A percentile compares a stretch with the other conserved stretches of the same genome.
phyloP scores from a whole-genome alignment of 768 basidiomycete genomes.

The Pluteus cervinus region DNA sequence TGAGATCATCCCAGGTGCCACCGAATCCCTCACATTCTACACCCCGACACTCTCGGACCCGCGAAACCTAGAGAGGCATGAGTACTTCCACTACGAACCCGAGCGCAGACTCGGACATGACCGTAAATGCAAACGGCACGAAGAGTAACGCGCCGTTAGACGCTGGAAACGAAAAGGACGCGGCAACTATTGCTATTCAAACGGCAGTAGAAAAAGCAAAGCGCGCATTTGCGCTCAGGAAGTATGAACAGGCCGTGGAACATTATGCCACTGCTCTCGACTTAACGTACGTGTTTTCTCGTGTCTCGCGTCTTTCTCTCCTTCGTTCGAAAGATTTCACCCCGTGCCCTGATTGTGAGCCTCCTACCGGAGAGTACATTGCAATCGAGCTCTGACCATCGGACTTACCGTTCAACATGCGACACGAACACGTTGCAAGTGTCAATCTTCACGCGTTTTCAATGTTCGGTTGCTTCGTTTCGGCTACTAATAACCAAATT shows the following conservation, averaged over 20 bases:
- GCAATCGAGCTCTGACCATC: no score
- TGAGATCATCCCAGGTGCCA: not conserved
- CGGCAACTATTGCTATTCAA: conserved; percentile 36
- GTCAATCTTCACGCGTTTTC: conserved; percentile 14
- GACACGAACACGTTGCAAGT: no score
- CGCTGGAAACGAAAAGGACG: conserved; percentile 19
- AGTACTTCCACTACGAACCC: not conserved
- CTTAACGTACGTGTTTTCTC: conserved; percentile 53
- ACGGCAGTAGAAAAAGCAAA: conserved; percentile 70
- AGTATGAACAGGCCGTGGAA: conserved; percentile 82
- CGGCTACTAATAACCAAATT: no score
- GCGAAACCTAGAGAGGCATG: no score
- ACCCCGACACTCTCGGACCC: no score
- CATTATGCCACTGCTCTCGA: conserved; percentile 83
- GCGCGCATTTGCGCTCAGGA: conserved; percentile 83
- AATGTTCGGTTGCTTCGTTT: not conserved
- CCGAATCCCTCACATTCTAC: no score
- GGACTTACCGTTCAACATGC: no score
- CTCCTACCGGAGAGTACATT: no score
- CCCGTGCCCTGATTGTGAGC: no score
- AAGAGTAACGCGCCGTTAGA: conserved; percentile 6
- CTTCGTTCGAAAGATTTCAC: not conserved
- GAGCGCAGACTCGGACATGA: not conserved
- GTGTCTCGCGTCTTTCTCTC: conserved; percentile 5
- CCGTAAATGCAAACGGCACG: conserved; percentile 1